Evolutionary conservation across 2,329 filamentous ascomycete species (phyloP), one percentile per base, ranked within the genome.

Genomic region (Colletotrichum tamarilloi): DNA sequence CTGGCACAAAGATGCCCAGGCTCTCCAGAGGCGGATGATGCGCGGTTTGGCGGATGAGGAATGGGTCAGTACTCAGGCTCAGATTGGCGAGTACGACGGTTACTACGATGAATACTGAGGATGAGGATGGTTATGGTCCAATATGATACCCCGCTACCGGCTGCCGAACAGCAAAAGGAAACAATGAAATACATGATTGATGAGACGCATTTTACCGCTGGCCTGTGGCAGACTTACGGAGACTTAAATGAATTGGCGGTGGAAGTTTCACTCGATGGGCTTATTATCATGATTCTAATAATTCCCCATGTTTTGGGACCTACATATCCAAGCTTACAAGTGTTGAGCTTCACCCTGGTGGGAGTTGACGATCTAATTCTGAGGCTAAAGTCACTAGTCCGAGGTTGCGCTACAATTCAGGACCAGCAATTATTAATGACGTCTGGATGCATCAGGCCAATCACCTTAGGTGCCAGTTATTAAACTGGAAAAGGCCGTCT

Each of bases 1-100:
- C 80, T 93, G 90, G 84, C 93, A 94, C 80, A 95, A 95, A 81
- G 92, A 95, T 78, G 78, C 86, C 1, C 81, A 84, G 52, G 88
- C 84, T 19, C 81, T 95, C 74, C 88, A 88, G 77, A 87, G 81
- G 77, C 86, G 91, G 67, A 92, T 91, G 78, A 79, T 83, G 74
- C 86, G 80, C 68, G 89, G 89, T 1, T 78, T 92, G 73, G 88
- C 88, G 22, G 90, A 85, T 75, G 89, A 91, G 79, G 90, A 92
- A 78, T 92, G 86, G 84, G 87, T 92, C 63, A 90, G 88, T 77
- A 92, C 91, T 16, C 91, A 92, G 81, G 86, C 88, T 67, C 85
- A 91, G 77, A 84, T 87, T 76, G 90, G 90, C 4, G 82, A 81
- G n/a, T 90, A 90, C 77, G 87, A 91, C 75, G 85, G 84, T 56